These are phyloP conservation scores for Athelia psychrophila DNA, from an alignment of 1,284 basidiomycete genomes.

Conservation along the genomic window DNA sequence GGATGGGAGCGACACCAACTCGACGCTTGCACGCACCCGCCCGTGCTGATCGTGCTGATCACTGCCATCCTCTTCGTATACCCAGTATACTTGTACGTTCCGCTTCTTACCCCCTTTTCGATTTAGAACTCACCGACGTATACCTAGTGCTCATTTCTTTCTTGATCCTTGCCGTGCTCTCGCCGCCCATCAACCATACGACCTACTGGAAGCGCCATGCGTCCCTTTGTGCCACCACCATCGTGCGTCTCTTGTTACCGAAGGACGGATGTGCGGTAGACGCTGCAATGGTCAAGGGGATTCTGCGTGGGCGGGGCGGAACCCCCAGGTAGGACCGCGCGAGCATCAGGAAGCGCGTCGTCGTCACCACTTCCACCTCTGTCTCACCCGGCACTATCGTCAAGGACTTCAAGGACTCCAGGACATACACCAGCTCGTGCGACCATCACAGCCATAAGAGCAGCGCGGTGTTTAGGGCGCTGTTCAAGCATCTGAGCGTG, in stretches of 20 bases:
- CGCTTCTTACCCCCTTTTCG: too few relatives aligned
- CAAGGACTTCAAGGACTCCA: too few relatives aligned
- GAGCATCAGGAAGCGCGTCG: slow-evolving; percentile 33
- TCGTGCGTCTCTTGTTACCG: slow-evolving; percentile 28
- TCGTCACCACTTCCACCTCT: too few relatives aligned
- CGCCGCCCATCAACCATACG: slow-evolving; percentile 22
- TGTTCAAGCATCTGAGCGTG: too few relatives aligned
- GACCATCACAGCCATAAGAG: too few relatives aligned
- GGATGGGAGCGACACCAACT: slow-evolving; percentile 3
- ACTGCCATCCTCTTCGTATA: slow-evolving; percentile 40
- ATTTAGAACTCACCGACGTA: slow-evolving; percentile 36
- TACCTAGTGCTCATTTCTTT: slow-evolving; percentile 35
- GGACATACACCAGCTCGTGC: too few relatives aligned
- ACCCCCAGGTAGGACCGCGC: slow-evolving; percentile 37
- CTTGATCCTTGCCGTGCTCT: slow-evolving; percentile 27
- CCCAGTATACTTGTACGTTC: too few relatives aligned
- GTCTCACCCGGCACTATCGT: too few relatives aligned
- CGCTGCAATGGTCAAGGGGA: slow-evolving; percentile 37
- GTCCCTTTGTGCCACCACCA: slow-evolving; percentile 29
- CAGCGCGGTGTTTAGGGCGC: too few relatives aligned
- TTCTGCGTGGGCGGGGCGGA: slow-evolving; percentile 44
- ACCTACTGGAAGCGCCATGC: slow-evolving; percentile 31
- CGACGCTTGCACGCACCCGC: slow-evolving; percentile 23
- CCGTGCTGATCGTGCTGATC: slow-evolving; percentile 37
- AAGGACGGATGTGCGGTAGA: slow-evolving; percentile 41